A percentile compares a stretch with the other conserved stretches of the same genome.
These are phyloP conservation scores for Massarina eburnea DNA, from an alignment of 2,329 filamentous ascomycete species.

Conservation along the genomic window DNA sequence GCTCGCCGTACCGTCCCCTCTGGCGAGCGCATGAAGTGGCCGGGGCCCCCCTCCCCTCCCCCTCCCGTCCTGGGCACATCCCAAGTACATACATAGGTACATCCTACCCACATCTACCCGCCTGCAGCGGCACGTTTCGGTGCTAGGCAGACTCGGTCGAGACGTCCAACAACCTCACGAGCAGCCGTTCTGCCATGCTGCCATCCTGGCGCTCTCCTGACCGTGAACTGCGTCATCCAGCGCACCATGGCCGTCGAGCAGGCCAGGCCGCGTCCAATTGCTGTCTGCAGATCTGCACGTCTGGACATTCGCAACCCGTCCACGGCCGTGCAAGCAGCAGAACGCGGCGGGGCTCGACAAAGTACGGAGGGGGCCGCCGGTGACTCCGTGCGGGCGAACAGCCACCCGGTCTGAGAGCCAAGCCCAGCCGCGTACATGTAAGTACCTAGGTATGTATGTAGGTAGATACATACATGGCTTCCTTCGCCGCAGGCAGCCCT, in stretches of 20 bases:
- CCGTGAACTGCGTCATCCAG: constrained; percentile 7
- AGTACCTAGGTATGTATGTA: background rate
- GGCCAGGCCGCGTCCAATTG: constrained; percentile 7
- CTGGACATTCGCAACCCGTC: constrained; percentile 7
- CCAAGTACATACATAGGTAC: too few relatives aligned
- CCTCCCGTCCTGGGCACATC: too few relatives aligned
- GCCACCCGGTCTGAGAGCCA: too few relatives aligned
- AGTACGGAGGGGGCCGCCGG: too few relatives aligned
- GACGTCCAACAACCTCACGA: too few relatives aligned
- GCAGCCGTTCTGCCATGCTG: constrained; percentile 1
- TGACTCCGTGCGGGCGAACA: too few relatives aligned
- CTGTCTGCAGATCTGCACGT: constrained; percentile 12
- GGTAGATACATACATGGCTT: too few relatives aligned
- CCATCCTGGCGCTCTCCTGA: background rate
- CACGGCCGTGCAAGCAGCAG: constrained; percentile 2
- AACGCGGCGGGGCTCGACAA: constrained; percentile 5
- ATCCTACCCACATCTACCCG: constrained; percentile 4
- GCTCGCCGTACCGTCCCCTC: too few relatives aligned
- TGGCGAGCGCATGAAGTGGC: too few relatives aligned
- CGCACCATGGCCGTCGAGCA: constrained; percentile 1
- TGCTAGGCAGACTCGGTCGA: constrained; percentile 1
- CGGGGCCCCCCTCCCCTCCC: too few relatives aligned
- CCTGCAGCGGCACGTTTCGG: constrained; percentile 8
- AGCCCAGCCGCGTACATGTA: too few relatives aligned
- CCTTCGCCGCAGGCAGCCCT: too few relatives aligned